Base-by-base conservation (phyloP, 148 eudicot genomes). In the Bassia scoparia region DNA sequence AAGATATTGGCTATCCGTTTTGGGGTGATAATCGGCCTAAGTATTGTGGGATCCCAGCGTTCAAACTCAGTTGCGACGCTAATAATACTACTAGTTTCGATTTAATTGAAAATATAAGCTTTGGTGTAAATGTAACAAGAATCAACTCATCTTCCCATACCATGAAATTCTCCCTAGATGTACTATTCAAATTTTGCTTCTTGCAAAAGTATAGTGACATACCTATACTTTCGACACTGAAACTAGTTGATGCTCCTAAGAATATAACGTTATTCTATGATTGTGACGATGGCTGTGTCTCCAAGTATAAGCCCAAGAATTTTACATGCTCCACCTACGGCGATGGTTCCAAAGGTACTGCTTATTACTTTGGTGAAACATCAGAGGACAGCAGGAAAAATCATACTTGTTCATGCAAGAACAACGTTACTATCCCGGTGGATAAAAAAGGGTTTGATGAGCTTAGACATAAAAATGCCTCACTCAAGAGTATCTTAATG, bases 381-480 rank as follows among this genome's bases (percentile, higher is more conserved):
- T 26, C 59, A 33, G 43, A 67, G 7, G 13, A 11, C 0, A 49
- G 43, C 27, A 56, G 9, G 2, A 56, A 30, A n/a, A 14, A 48
- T 44, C 58, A 67, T 38, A 30, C 17, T 33, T 68, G 60, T 16
- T 11, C 30, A 0, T 44, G 26, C 12, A 58, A 3, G 17, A 44
- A 29, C 30, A 64, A 21, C 23, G 15, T 38, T 27, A 35, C 27
- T 17, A 30, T 75, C 59, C 67, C 35, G 33, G 78, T 75, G 67
- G 31, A 44, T 11, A 43, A 44, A 35, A 67, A 41, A 0, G 58
- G 5, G 58, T 29, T 67, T 13, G 67, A 31, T 24, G 21, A 29
- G 2, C 46, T 75, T 13, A 35, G 8, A 15, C 43, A 34, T 26
- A 30, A 13, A 67, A 67, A 67, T 15, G 48, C 0, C 7, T 67